Evolutionary conservation across 2,329 filamentous ascomycete genomes (phyloP), one percentile per base, ranked within the genome.

Genomic region (Fusarium begoniae): DNA sequence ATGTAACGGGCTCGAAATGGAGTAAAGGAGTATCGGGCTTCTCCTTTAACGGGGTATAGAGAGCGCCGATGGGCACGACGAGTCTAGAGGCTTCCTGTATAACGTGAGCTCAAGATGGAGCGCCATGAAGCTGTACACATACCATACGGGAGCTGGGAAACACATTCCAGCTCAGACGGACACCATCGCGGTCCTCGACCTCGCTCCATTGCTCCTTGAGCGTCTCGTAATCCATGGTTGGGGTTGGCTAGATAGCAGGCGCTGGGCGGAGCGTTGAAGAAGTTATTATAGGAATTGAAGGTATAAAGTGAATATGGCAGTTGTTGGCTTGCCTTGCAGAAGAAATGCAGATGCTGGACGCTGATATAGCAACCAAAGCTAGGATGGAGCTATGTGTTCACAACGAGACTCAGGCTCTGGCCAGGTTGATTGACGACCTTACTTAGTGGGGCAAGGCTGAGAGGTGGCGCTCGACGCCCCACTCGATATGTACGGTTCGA

Each of bases 101-200:
- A 30, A 37, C 28, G 54, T 77, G 24, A 77, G 74, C 40, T 41
- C 15, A 37, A 32, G 35, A 7, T 24, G 35, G 28, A 13, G 38
- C 45, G 54, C 22, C 18, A 32, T 17, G 15, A 18, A 32, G 40
- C 28, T 48, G n/a, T 38, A 15, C 85, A 47, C 89, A 78, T 79
- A 94, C 95, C 95, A 99, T 98, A 82, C 96, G 94, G 80, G 96
- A 96, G 87, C 95, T 98, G 56, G 96, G 96, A 81, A 99, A 97
- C 70, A 97, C 97, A 83, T 99, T 99, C 96, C 96, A 99, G 85
- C 96, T 98, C 76, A 99, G 89, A 73, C 96, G 92, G 80, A 98
- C 91, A 70, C 96, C 96, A 90, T 99, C 96, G 78, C 94, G 92
- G 81, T 99, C 96, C 87, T 99, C 96, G 67, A 97, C 92, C 83